Evolutionary conservation across 768 basidiomycete genomes (phyloP).

Genomic region (Tulasnella sp.): DNA sequence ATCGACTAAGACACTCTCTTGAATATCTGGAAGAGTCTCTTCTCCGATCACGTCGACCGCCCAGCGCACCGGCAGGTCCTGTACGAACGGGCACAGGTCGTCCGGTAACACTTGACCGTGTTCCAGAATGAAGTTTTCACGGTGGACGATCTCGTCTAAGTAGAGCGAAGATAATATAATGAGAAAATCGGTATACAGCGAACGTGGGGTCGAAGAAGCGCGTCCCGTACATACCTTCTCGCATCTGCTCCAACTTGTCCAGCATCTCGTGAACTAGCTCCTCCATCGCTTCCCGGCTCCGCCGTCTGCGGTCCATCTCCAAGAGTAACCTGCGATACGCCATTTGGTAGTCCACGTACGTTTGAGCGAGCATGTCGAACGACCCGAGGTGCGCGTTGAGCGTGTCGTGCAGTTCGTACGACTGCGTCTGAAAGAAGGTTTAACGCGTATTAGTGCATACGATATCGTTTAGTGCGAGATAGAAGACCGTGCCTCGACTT

Average conservation of each 20-base stretch:
- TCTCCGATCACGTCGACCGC: background rate
- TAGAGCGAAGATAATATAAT: background rate
- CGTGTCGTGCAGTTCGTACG: constrained; percentile 20
- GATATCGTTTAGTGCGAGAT: background rate
- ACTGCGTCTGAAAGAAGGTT: constrained; percentile 24
- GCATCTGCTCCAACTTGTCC: constrained; percentile 50
- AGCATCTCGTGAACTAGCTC: constrained; percentile 55
- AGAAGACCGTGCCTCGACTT: constrained; percentile 50
- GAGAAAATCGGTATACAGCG: background rate
- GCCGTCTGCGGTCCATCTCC: constrained; percentile 57
- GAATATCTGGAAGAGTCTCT: background rate
- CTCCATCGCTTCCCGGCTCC: constrained; percentile 55
- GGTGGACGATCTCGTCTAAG: constrained; percentile 60
- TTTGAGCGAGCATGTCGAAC: constrained; percentile 52
- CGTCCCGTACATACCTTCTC: constrained; percentile 39
- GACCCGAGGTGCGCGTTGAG: constrained; percentile 52
- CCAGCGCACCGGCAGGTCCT: constrained; percentile 40
- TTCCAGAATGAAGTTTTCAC: constrained; percentile 58
- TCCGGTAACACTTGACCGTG: constrained; percentile 65
- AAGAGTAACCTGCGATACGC: constrained; percentile 64
- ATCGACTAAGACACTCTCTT: constrained; percentile 10
- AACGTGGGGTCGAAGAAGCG: background rate
- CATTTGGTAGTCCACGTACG: constrained; percentile 55
- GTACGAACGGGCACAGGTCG: constrained; percentile 68
- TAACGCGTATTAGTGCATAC: background rate